These are phyloP conservation scores for Pseudoscleropodium purum DNA, from an alignment of 225 moss, liverwort and hornwort genomes.

Conservation along the genomic window DNA sequence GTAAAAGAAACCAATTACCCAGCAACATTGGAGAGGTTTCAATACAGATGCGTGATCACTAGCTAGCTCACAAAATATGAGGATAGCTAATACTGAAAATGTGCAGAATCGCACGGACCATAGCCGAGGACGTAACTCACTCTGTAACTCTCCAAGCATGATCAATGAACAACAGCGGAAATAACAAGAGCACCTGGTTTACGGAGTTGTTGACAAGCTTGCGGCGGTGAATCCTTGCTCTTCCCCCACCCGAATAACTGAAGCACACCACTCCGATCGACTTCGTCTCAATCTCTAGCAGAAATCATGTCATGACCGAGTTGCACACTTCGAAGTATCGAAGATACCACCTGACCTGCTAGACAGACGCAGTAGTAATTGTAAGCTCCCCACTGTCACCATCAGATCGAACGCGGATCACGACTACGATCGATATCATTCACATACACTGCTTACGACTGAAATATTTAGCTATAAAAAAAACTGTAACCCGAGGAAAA, in stretches of 20 bases:
- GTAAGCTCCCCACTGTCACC: neutral
- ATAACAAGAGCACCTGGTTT: constrained; percentile 4
- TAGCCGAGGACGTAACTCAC: too few relatives aligned
- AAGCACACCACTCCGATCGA: neutral
- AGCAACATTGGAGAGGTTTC: neutral
- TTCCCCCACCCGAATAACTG: constrained; percentile 23
- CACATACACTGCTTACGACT: neutral
- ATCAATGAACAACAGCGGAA: neutral
- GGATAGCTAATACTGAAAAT: neutral
- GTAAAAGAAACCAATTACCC: neutral
- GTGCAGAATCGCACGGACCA: neutral
- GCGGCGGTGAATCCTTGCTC: constrained; percentile 6
- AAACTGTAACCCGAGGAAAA: neutral
- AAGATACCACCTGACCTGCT: neutral
- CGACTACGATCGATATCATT: neutral
- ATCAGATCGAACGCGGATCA: neutral
- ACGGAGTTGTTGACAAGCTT: neutral
- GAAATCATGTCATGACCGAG: neutral
- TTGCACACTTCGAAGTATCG: neutral
- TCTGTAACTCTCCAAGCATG: neutral
- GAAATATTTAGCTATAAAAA: neutral
- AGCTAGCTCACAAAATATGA: neutral
- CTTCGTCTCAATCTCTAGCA: too few relatives aligned
- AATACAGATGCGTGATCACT: neutral
- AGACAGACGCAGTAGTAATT: too few relatives aligned